Percentiles rank a stretch among this genome's conserved stretches.
phyloP scores from a whole-genome alignment of 768 basidiomycete genomes.

The Boletus fagicola region DNA sequence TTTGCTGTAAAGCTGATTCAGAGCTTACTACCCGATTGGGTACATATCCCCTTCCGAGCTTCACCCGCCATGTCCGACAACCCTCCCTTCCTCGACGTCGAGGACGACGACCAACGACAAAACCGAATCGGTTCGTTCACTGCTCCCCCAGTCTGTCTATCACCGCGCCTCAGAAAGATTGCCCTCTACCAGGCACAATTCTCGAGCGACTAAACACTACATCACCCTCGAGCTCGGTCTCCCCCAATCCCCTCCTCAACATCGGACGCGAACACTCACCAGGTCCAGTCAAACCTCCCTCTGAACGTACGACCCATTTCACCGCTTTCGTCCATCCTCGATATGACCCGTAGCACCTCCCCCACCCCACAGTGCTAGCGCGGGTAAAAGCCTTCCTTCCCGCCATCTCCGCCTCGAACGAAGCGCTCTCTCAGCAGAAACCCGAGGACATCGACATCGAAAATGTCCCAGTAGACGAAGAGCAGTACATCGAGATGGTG shows the following conservation, averaged over 20 bases:
- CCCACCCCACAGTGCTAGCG: slow-evolving; percentile 48
- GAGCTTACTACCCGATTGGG: slow-evolving; percentile 14
- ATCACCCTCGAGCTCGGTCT: slow-evolving; percentile 14
- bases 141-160: not conserved
- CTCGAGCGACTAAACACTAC: slow-evolving; percentile 40
- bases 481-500: slow-evolving; percentile 68
- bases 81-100: slow-evolving; percentile 40
- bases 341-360: not conserved
- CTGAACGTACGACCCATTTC: slow-evolving; percentile 44
- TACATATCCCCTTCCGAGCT: not conserved
- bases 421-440: slow-evolving; percentile 45
- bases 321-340: not conserved
- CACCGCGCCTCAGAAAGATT: not conserved
- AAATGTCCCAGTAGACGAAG: slow-evolving; percentile 47
- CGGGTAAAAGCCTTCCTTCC: slow-evolving; percentile 69
- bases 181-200: slow-evolving; percentile 34
- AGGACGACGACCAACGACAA: slow-evolving; percentile 46
- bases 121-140: slow-evolving; percentile 38
- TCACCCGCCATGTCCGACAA: slow-evolving; percentile 11
- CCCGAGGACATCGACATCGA: slow-evolving; percentile 71
- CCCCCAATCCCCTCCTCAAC: slow-evolving; percentile 29
- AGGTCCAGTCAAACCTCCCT: slow-evolving; percentile 41
- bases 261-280: slow-evolving; percentile 33
- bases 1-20: slow-evolving; percentile 1
- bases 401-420: slow-evolving; percentile 63